Percentiles rank a stretch among this genome's conserved stretches.
Evolutionary conservation across 1,139 yeast species (phyloP).

Genomic region (Candida pseudoviswanathii): DNA sequence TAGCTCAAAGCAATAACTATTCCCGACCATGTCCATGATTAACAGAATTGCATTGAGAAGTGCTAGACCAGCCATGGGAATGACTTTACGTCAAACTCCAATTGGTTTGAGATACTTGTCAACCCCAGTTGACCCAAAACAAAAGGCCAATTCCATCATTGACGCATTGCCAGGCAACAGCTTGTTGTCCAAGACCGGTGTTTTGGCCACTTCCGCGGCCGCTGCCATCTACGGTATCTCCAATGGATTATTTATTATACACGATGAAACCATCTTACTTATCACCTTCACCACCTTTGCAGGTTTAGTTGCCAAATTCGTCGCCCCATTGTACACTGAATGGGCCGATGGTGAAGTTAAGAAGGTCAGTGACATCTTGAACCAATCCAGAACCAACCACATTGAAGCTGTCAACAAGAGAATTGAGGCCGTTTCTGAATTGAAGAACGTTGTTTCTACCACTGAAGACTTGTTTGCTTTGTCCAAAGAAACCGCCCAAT

Average conservation of each 20-base stretch:
- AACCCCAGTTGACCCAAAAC: conserved; percentile 79
- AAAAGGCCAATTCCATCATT: conserved; percentile 86
- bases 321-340: conserved; percentile 92
- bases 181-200: conserved; percentile 87
- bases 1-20: conserved; percentile 5
- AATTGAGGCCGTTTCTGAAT: conserved; percentile 82
- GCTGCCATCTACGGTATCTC: conserved; percentile 93
- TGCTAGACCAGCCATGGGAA: conserved; percentile 38
- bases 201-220: conserved; percentile 92
- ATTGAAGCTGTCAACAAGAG: conserved; percentile 91
- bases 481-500: conserved; percentile 93
- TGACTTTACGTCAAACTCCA: conserved; percentile 50
- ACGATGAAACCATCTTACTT: conserved; percentile 89
- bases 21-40: conserved; percentile 41
- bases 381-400: conserved; percentile 88
- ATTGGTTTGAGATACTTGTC: conserved; percentile 68
- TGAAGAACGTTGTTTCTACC: conserved; percentile 88
- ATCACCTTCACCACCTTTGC: conserved; percentile 78
- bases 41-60: conserved; percentile 52
- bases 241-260: conserved; percentile 87
- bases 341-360: conserved; percentile 93
- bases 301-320: conserved; percentile 77
- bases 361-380: conserved; percentile 78
- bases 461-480: conserved; percentile 90
- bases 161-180: conserved; percentile 94